phyloP scores from a whole-genome alignment of 2,329 filamentous ascomycete genomes.

The Thelonectria blattea region DNA sequence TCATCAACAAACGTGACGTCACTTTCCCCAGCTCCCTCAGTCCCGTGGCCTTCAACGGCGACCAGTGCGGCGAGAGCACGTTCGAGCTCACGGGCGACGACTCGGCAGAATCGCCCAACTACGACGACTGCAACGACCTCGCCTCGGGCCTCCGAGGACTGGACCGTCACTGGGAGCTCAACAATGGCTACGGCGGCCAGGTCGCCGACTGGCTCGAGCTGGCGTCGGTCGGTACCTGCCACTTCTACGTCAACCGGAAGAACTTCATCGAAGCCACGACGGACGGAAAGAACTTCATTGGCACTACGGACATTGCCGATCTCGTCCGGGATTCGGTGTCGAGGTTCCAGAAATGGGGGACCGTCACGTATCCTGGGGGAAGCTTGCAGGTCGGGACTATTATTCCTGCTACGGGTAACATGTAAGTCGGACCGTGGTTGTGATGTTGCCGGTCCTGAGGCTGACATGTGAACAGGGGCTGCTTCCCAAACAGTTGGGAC shows the following conservation, averaged over 20 bases:
- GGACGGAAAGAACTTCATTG: slow-evolving; percentile 3
- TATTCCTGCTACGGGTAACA: slow-evolving; percentile 1
- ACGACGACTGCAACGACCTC: slow-evolving; percentile 11
- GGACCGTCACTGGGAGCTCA: slow-evolving; percentile 9
- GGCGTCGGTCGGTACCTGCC: background rate
- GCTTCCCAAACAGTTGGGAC: background rate
- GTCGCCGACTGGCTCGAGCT: slow-evolving; percentile 1
- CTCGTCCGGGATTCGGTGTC: background rate
- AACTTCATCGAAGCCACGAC: slow-evolving; percentile 7
- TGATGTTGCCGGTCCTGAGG: background rate
- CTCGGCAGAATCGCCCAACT: background rate
- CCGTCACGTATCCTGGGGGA: slow-evolving; percentile 3
- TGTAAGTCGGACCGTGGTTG: background rate
- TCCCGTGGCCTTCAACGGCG: slow-evolving; percentile 6
- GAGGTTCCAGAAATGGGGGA: slow-evolving; percentile 9
- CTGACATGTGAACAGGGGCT: slow-evolving; percentile 3
- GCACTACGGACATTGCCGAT: slow-evolving; percentile 5
- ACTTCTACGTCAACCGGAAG: slow-evolving; percentile 7
- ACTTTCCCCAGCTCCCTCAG: background rate
- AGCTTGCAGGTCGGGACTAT: background rate
- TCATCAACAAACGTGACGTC: background rate
- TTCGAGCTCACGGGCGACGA: slow-evolving; percentile 4
- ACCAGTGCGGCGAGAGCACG: slow-evolving; percentile 1
- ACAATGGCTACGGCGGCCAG: background rate
- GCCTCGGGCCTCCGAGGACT: background rate